phyloP scores from a whole-genome alignment of 345 rosid genomes.

The Eucalyptus viminalis region DNA sequence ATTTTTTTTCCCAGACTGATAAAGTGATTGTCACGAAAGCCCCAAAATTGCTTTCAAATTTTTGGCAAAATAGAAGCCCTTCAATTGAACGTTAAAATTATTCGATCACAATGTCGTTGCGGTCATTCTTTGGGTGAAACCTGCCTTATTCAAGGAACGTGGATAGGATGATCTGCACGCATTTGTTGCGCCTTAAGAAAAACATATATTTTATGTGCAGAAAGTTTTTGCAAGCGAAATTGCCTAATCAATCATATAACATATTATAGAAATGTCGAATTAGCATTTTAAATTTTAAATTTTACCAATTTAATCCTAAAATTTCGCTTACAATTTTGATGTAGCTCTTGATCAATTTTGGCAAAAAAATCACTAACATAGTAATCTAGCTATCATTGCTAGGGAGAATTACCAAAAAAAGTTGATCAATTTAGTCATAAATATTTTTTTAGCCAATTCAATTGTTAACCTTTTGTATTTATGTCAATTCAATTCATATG shows the following conservation, averaged over 20 bases:
- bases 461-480: too few relatives aligned
- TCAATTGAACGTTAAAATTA: not conserved
- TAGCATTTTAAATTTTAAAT: not conserved
- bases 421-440: too few relatives aligned
- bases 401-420: too few relatives aligned
- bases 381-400: not conserved
- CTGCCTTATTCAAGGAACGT: not conserved
- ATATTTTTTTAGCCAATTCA: too few relatives aligned
- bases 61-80: not conserved
- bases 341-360: not conserved
- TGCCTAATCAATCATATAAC: not conserved
- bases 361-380: too few relatives aligned
- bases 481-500: accelerated
- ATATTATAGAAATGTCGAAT: too few relatives aligned
- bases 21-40: not conserved
- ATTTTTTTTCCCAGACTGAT: too few relatives aligned
- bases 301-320: too few relatives aligned
- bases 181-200: not conserved
- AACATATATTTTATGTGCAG: too few relatives aligned
- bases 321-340: too few relatives aligned
- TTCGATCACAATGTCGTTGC: not conserved
- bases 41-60: not conserved
- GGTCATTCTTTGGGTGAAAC: not conserved
- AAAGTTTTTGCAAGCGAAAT: too few relatives aligned
- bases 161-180: not conserved